Conservation (phyloP, 2,329 filamentous ascomycete species). For the Curvularia lunata region DNA sequence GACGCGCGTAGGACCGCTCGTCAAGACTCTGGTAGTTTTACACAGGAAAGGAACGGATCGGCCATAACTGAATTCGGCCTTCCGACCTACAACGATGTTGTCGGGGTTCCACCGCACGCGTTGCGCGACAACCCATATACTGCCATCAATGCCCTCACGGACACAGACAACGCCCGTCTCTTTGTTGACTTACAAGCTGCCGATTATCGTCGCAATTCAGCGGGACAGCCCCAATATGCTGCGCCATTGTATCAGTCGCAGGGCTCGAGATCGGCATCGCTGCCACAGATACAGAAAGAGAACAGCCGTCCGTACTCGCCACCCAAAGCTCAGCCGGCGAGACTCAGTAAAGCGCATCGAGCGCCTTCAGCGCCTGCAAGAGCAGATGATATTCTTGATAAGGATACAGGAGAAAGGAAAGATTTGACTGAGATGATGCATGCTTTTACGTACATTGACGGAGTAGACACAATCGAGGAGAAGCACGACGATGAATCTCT, state of each 20-base stretch:
- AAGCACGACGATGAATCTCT: slow-evolving; percentile 17
- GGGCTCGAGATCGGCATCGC: slow-evolving; percentile 23
- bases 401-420: slow-evolving; percentile 42
- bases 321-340: slow-evolving; percentile 23
- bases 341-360: slow-evolving; percentile 32
- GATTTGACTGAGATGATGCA: slow-evolving; percentile 46
- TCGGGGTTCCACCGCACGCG: slow-evolving; percentile 11
- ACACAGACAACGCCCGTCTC: slow-evolving; percentile 5
- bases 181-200: slow-evolving; percentile 12
- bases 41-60: slow-evolving; percentile 23
- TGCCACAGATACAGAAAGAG: slow-evolving; percentile 23
- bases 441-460: slow-evolving; percentile 38
- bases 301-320: slow-evolving; percentile 5
- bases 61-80: slow-evolving; percentile 12
- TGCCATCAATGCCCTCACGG: slow-evolving; percentile 10
- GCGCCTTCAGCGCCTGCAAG: slow-evolving; percentile 20
- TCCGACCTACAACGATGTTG: slow-evolving; percentile 22
- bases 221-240: slow-evolving; percentile 32
- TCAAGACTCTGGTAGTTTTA: slow-evolving; percentile 36
- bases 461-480: slow-evolving; percentile 31
- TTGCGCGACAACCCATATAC: slow-evolving; percentile 32
- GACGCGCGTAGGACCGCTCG: slow-evolving; percentile 21
- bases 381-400: slow-evolving; percentile 35
- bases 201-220: slow-evolving; percentile 36
- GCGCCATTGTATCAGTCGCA: slow-evolving; percentile 27